Evolutionary conservation across 208 protist genomes (phyloP).

Genomic region (Trypanosoma boissoni): DNA sequence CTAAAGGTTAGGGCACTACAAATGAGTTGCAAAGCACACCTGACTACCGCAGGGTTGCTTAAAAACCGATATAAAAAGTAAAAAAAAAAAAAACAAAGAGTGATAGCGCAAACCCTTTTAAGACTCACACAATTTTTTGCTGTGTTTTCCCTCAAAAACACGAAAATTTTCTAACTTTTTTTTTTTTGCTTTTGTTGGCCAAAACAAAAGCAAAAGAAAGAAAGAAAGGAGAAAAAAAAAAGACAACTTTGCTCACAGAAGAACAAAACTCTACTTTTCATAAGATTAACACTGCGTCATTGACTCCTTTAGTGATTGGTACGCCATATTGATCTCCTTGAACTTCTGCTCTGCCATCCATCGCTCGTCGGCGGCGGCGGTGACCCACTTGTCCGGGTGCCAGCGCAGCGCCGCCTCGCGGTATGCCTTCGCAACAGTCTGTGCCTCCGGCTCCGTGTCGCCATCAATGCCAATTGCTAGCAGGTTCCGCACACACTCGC

Average conservation of each 20-base stretch:
- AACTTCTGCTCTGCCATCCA: constrained; percentile 69
- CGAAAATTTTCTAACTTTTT: neutral
- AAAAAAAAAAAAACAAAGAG: constrained; percentile 12
- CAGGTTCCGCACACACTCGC: neutral
- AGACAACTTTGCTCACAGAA: neutral
- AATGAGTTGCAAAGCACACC: no score
- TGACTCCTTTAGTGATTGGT: constrained; percentile 59
- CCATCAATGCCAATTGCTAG: constrained; percentile 10
- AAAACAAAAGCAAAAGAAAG: constrained; percentile 12
- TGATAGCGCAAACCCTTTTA: neutral
- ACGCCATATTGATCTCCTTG: constrained; percentile 79
- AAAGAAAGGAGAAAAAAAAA: constrained; percentile 11
- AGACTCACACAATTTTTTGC: neutral
- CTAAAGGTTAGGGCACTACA: no score
- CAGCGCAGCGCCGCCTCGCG: constrained; percentile 74
- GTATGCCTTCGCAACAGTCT: constrained; percentile 80
- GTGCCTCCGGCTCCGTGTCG: constrained; percentile 28
- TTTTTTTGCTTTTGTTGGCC: neutral
- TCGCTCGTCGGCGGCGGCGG: constrained; percentile 44
- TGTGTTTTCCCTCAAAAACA: neutral
- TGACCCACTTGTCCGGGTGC: constrained; percentile 90
- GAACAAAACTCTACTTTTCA: constrained; percentile 1
- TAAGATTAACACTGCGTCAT: constrained; percentile 5
- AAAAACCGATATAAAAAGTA: constrained; percentile 20
- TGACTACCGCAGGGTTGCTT: no score